Conservation (phyloP, 2,329 filamentous ascomycete genomes). For the Colletotrichum spaethianum region DNA sequence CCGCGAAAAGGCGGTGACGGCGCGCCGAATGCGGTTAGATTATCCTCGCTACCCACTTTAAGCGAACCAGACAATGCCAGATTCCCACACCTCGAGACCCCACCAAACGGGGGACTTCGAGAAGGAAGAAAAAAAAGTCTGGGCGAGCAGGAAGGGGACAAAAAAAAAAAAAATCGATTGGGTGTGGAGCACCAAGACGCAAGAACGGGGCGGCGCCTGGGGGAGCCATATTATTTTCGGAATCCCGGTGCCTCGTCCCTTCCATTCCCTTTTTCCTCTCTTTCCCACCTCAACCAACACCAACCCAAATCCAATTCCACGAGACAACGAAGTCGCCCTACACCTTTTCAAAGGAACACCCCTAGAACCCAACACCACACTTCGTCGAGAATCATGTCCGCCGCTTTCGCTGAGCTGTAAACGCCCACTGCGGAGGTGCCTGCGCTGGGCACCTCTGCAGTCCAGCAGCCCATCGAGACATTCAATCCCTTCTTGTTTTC, state of each 20-base stretch:
- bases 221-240: conserved; percentile 41
- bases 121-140: conserved; percentile 48
- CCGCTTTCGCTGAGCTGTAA: conserved; percentile 89
- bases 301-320: conserved; percentile 45
- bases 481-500: conserved; percentile 63
- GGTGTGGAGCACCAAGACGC: conserved; percentile 26
- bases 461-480: conserved; percentile 88
- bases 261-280: conserved; percentile 46
- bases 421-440: conserved; percentile 81
- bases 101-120: conserved; percentile 18
- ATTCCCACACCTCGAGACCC: conserved; percentile 19
- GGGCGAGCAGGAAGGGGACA: conserved; percentile 44
- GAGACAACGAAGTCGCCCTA: conserved; percentile 78
- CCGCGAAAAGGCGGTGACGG: conserved; percentile 41
- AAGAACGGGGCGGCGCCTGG: conserved; percentile 6
- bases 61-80: conserved; percentile 36
- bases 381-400: conserved; percentile 85
- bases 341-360: conserved; percentile 39
- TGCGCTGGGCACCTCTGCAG: conserved; percentile 73
- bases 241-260: conserved; percentile 45
- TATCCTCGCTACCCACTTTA: conserved; percentile 16
- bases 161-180: conserved; percentile 35
- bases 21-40: conserved; percentile 23
- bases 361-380: conserved; percentile 62
- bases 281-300: conserved; percentile 52